Evolutionary conservation across 257 asterid genomes (phyloP).

Genomic region (Osmanthus fragrans): DNA sequence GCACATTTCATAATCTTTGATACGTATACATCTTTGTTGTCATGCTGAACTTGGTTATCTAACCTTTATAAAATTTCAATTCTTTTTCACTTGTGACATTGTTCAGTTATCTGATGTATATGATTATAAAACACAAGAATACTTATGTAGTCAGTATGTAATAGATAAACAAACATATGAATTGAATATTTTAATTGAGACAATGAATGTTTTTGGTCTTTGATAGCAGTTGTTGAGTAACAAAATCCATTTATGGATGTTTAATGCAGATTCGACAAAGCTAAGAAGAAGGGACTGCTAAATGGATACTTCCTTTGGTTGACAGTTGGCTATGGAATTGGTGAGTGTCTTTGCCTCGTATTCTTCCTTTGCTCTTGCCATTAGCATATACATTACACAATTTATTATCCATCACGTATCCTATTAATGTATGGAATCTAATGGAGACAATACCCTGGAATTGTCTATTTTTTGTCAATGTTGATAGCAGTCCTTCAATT

Average conservation of each 20-base stretch:
- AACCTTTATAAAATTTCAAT: not conserved
- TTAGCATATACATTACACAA: not conserved
- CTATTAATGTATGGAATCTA: not conserved
- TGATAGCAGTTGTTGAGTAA: conserved; percentile 17
- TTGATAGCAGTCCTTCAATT: not conserved
- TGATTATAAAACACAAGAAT: not conserved
- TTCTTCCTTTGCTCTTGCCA: not conserved
- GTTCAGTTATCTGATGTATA: not conserved
- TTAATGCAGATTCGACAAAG: conserved; percentile 83
- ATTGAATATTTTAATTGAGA: not conserved
- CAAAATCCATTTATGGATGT: conserved; percentile 13
- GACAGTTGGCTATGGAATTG: conserved; percentile 81
- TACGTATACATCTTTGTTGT: not conserved
- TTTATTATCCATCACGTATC: not conserved
- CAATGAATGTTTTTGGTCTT: not conserved
- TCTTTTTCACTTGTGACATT: not conserved
- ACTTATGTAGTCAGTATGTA: not conserved
- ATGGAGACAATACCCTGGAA: not conserved
- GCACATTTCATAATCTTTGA: not conserved
- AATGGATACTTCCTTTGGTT: conserved; percentile 90
- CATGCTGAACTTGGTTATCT: not conserved
- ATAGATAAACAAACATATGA: not conserved
- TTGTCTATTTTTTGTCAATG: not conserved
- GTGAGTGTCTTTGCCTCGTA: conserved; percentile 43
- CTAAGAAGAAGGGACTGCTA: conserved; percentile 57